Percentiles rank a stretch among this genome's conserved stretches.
phyloP scores from a whole-genome alignment of 768 basidiomycete genomes.

The Myochromella boudieri region DNA sequence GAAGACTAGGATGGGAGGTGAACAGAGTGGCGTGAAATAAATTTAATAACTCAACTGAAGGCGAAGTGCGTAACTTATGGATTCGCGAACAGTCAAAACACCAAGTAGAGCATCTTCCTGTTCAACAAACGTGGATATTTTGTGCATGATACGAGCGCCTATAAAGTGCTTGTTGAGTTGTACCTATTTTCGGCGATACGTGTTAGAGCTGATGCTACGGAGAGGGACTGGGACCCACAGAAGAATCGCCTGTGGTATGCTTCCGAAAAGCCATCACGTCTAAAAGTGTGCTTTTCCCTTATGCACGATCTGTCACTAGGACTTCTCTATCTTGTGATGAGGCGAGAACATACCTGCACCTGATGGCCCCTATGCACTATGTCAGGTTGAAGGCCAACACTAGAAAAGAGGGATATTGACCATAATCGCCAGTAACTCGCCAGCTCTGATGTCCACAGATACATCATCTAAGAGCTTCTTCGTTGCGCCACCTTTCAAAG shows the following conservation, averaged over 20 bases:
- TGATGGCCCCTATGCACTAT: slow-evolving; percentile 36
- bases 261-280: slow-evolving; percentile 46
- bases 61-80: slow-evolving; percentile 49
- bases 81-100: slow-evolving; percentile 57
- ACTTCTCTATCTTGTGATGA: not conserved
- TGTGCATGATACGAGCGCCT: slow-evolving; percentile 30
- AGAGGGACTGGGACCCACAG: slow-evolving; percentile 21
- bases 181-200: slow-evolving; percentile 21
- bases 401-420: slow-evolving; percentile 21
- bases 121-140: slow-evolving; percentile 52
- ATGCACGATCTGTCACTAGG: not conserved
- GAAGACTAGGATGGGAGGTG: slow-evolving; percentile 26
- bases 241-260: slow-evolving; percentile 24
- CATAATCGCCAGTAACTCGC: slow-evolving; percentile 44
- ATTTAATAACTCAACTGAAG: slow-evolving; percentile 37
- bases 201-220: not conserved
- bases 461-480: slow-evolving; percentile 40
- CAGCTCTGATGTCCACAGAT: slow-evolving; percentile 36
- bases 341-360: slow-evolving; percentile 33
- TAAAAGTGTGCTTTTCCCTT: slow-evolving; percentile 45
- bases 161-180: slow-evolving; percentile 31
- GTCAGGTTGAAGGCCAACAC: not conserved
- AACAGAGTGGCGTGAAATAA: not conserved
- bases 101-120: slow-evolving; percentile 62
- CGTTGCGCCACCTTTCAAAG: slow-evolving; percentile 18